phyloP scores from a whole-genome alignment of 1,284 basidiomycete genomes.

The Marasmius tenuissimus region DNA sequence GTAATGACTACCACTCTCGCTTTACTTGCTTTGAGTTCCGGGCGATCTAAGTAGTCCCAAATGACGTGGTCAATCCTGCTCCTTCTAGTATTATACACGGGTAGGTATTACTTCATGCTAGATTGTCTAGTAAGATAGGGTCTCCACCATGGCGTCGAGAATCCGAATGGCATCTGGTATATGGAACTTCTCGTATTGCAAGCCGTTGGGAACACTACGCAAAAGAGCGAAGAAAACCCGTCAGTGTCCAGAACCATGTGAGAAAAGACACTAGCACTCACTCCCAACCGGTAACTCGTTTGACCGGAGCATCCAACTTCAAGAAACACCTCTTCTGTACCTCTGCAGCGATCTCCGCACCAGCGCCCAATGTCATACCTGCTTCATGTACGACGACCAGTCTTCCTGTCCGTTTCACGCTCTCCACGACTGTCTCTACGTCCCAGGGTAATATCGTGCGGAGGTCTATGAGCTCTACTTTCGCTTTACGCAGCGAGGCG shows the following conservation, averaged over 20 bases:
- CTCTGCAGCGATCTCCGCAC: constrained; percentile 85
- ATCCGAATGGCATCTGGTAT: constrained; percentile 85
- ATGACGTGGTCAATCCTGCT: no score
- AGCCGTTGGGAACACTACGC: constrained; percentile 71
- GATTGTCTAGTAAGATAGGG: constrained; percentile 42
- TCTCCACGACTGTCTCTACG: constrained; percentile 75
- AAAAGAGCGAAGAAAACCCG: constrained; percentile 8
- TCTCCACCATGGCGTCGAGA: constrained; percentile 83
- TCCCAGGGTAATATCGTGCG: constrained; percentile 92
- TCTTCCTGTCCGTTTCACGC: constrained; percentile 80
- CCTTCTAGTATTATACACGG: no score
- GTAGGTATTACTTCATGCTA: no score
- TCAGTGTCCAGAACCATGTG: background rate
- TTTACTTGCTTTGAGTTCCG: no score
- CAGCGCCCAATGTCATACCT: constrained; percentile 81
- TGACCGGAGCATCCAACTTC: constrained; percentile 85
- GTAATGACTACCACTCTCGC: no score
- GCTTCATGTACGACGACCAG: constrained; percentile 93
- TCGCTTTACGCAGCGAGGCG: constrained; percentile 62
- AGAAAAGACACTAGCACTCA: constrained; percentile 44
- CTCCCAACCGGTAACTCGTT: constrained; percentile 89
- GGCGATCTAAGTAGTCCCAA: no score
- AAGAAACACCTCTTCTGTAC: constrained; percentile 86
- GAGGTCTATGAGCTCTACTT: constrained; percentile 88
- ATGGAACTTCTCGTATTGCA: constrained; percentile 90